phyloP scores from a whole-genome alignment of 2,329 filamentous ascomycete species.

The Verticillium nonalfalfae region DNA sequence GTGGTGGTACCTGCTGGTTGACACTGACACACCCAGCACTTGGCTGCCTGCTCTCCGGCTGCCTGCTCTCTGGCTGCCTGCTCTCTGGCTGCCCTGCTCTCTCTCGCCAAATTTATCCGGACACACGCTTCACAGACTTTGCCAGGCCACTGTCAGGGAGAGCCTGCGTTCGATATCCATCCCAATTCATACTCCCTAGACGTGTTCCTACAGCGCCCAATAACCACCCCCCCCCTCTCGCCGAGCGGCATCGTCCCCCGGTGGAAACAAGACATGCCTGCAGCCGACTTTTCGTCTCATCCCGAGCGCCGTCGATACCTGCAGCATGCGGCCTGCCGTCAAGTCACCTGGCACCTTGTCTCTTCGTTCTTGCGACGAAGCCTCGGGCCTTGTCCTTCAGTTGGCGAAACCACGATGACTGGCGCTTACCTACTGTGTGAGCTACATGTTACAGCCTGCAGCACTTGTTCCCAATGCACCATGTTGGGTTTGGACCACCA shows the following conservation, averaged over 20 bases:
- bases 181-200: too few species aligned
- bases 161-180: too few species aligned
- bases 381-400: background rate
- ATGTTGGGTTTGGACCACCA: background rate
- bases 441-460: background rate
- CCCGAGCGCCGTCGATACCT: background rate
- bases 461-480: background rate
- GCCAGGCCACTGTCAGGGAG: too few species aligned
- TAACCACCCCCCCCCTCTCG: too few species aligned
- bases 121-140: too few species aligned
- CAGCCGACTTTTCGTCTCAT: background rate
- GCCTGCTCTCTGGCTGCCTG: too few species aligned
- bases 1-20: too few species aligned
- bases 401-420: background rate
- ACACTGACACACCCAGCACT: too few species aligned
- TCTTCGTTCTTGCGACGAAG: background rate
- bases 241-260: background rate
- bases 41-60: too few species aligned
- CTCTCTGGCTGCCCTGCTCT: too few species aligned
- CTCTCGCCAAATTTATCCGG: too few species aligned
- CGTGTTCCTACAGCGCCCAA: too few species aligned
- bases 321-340: background rate
- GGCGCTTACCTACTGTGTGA: background rate
- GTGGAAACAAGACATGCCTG: background rate
- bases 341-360: background rate